These are phyloP conservation scores for Leishmania martiniquensis DNA, from an alignment of 208 protist genomes.

Conservation along the genomic window DNA sequence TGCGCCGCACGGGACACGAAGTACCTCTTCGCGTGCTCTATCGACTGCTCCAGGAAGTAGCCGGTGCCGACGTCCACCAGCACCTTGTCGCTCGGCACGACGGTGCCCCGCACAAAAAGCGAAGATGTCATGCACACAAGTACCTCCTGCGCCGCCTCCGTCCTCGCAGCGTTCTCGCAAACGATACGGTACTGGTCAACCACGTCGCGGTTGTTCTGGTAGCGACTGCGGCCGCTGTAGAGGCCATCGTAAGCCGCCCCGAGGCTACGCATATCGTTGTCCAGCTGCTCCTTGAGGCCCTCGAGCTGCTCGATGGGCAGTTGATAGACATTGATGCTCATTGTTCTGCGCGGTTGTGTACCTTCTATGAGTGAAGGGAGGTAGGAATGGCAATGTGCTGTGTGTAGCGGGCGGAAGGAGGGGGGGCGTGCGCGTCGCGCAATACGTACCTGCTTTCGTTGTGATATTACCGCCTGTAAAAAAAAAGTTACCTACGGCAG, in stretches of 20 bases:
- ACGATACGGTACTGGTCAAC: conserved; percentile 71
- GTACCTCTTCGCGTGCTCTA: conserved; percentile 70
- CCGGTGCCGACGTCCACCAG: conserved; percentile 88
- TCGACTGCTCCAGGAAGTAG: conserved; percentile 86
- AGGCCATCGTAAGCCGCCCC: conserved; percentile 84
- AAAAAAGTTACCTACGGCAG: neutral
- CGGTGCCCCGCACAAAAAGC: conserved; percentile 70
- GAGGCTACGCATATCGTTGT: conserved; percentile 77
- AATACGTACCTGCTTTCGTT: neutral
- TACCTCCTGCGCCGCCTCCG: conserved; percentile 50
- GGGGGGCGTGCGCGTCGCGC: neutral
- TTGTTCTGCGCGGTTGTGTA: neutral
- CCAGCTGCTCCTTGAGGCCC: conserved; percentile 87
- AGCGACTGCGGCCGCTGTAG: conserved; percentile 71
- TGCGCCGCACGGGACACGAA: conserved; percentile 72
- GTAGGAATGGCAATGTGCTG: neutral
- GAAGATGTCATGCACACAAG: conserved; percentile 86
- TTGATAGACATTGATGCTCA: conserved; percentile 70
- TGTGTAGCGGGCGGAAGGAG: neutral
- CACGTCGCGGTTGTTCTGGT: conserved; percentile 74
- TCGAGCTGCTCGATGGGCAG: conserved; percentile 87
- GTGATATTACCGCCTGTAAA: neutral
- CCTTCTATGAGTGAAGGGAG: neutral
- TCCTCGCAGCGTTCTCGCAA: conserved; percentile 47
- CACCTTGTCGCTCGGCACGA: conserved; percentile 74